phyloP scores from a whole-genome alignment of 106 monocot genomes.

The Posidonia australis region DNA sequence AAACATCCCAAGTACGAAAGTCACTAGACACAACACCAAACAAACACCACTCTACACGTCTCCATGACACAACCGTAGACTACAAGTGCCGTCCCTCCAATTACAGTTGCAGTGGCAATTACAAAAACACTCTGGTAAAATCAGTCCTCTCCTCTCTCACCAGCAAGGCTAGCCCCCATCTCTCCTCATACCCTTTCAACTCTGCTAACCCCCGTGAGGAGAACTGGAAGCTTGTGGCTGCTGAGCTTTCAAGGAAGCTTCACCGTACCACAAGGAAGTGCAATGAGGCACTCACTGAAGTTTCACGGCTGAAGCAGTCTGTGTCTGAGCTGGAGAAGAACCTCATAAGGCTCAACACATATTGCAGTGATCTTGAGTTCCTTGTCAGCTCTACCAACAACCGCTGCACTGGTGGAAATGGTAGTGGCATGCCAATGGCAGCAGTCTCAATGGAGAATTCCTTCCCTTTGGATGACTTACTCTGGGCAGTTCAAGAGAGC shows the following conservation, averaged over 20 bases:
- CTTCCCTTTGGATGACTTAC: slow-evolving; percentile 31
- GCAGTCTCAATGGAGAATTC: too few relatives aligned
- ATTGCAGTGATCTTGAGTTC: slow-evolving; percentile 27
- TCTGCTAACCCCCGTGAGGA: background rate
- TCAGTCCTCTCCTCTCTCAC: slow-evolving; percentile 28
- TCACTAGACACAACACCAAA: background rate
- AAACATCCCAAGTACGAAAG: slow-evolving; percentile 1
- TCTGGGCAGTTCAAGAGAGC: slow-evolving; percentile 32
- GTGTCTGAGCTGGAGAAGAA: slow-evolving; percentile 67
- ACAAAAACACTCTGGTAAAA: too few relatives aligned
- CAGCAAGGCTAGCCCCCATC: slow-evolving; percentile 5
- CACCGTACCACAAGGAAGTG: slow-evolving; percentile 41
- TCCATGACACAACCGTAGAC: slow-evolving; percentile 22
- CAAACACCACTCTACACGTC: slow-evolving; percentile 20
- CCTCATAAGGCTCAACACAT: slow-evolving; percentile 39
- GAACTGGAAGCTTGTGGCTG: slow-evolving; percentile 45
- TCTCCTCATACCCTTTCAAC: slow-evolving; percentile 4
- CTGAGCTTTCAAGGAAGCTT: slow-evolving; percentile 73
- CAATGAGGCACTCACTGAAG: slow-evolving; percentile 52
- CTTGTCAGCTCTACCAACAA: background rate
- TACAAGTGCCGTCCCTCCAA: slow-evolving; percentile 68
- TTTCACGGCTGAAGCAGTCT: slow-evolving; percentile 34
- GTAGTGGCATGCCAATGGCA: too few relatives aligned
- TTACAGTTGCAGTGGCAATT: slow-evolving; percentile 6
- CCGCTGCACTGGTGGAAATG: background rate